Evolutionary conservation across 352 stramenopile species (phyloP), one percentile per base, ranked within the genome.

Genomic region (Phytopythium sindhum): DNA sequence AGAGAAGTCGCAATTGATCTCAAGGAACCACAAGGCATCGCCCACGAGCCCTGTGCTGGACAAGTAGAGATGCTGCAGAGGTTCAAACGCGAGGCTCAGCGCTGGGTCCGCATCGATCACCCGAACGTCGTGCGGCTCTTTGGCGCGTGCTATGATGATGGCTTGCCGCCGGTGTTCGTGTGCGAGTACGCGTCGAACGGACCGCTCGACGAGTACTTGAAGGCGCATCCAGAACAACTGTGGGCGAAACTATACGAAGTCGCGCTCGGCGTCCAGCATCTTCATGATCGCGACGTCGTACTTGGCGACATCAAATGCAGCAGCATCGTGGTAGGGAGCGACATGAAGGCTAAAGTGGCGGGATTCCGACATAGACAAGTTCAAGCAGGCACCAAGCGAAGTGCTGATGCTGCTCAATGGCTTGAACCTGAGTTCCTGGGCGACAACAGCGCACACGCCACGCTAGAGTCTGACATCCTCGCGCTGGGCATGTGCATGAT

Each of bases 361-460:
- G 47, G 15, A 3, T 62, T 62, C 28, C n/a, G 57, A 5, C 47
- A 35, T 8, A 6, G 15, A 55, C 24, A 44, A 8, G 14, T 4
- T 0, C 19, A 19, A 0, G 4, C 28, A 21, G 12, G 28, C 7
- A 29, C 28, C 2, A 26, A 41, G 28, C n/a, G 33, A 2, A 41
- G 9, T 8, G 17, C 28, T 24, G 72, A 65, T 12, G 44, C 47
- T 11, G 58, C 66, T 17, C 47, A 53, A 17, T 77, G 67, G 70
- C 47, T 39, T 11, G 65, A 66, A 0, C 68, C 73, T 2, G 72
- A 84, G 55, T 70, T 63, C 48, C 14, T 80, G 2, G 11, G 41
- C 31, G 47, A 42, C 31, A 52, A 54, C 4, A 33, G 55, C 0
- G 41, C 42, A 4, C 17, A 37, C 2, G 39, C 65, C n/a, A 75